A percentile compares a stretch with the other conserved stretches of the same genome.
Evolutionary conservation across 2,329 filamentous ascomycete genomes (phyloP).

Genomic region (Ascochyta koolunga): DNA sequence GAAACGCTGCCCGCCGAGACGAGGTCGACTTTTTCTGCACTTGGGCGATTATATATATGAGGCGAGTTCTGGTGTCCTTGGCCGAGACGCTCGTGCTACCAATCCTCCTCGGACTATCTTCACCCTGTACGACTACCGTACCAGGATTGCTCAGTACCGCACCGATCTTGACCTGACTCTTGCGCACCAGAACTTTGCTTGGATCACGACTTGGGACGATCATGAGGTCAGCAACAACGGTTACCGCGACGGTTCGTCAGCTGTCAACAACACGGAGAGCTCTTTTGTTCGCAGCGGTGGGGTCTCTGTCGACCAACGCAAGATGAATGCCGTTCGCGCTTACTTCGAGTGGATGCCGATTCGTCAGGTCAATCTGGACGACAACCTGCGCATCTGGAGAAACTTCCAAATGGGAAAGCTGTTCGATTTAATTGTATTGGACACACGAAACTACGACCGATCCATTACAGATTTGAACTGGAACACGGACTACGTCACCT

Average conservation of each 20-base stretch:
- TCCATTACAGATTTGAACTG: constrained; percentile 41
- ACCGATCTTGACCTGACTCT: constrained; percentile 49
- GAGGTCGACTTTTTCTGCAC: constrained; percentile 51
- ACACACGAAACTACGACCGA: constrained; percentile 49
- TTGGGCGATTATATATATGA: constrained; percentile 55
- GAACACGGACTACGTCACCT: constrained; percentile 65
- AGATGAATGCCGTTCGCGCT: constrained; percentile 55
- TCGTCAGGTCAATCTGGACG: constrained; percentile 53
- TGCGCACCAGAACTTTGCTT: constrained; percentile 49
- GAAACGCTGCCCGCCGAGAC: constrained; percentile 49
- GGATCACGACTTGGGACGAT: constrained; percentile 56
- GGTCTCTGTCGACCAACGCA: constrained; percentile 52
- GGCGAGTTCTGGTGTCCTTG: constrained; percentile 7
- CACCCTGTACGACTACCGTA: constrained; percentile 54
- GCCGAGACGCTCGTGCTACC: constrained; percentile 12
- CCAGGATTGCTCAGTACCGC: constrained; percentile 49
- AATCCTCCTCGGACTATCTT: constrained; percentile 33
- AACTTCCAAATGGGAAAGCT: constrained; percentile 48
- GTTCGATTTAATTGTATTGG: constrained; percentile 50
- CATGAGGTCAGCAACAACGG: constrained; percentile 51
- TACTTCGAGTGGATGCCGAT: constrained; percentile 56
- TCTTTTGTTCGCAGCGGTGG: constrained; percentile 49
- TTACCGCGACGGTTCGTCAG: constrained; percentile 49
- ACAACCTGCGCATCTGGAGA: constrained; percentile 49
- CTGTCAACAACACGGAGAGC: constrained; percentile 53